phyloP scores from a whole-genome alignment of 1,284 basidiomycete species.

The Moesziomyces antarcticus region DNA sequence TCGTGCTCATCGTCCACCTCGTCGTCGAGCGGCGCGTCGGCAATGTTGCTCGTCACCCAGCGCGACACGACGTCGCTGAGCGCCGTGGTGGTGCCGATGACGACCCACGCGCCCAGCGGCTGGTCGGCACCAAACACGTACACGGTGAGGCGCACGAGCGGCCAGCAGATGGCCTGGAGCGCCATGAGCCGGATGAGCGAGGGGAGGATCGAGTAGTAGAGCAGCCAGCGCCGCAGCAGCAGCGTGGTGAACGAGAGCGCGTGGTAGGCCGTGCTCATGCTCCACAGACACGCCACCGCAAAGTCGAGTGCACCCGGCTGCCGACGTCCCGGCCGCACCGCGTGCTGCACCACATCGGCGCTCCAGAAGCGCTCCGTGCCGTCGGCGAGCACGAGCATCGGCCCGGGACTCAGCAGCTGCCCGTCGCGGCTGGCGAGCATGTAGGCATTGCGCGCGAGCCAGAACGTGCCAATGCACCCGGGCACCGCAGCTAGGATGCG shows the following conservation, averaged over 20 bases:
- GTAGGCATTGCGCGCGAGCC: slow-evolving; percentile 54
- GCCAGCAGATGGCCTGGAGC: slow-evolving; percentile 86
- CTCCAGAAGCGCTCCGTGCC: slow-evolving; percentile 28
- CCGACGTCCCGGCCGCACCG: slow-evolving; percentile 21
- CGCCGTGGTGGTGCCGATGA: slow-evolving; percentile 80
- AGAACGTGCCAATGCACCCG: slow-evolving; percentile 62
- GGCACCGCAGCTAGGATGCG: slow-evolving; percentile 65
- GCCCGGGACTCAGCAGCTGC: slow-evolving; percentile 37
- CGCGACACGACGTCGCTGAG: slow-evolving; percentile 61
- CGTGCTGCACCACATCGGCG: slow-evolving; percentile 2
- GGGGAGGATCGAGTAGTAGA: slow-evolving; percentile 81
- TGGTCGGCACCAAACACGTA: slow-evolving; percentile 75
- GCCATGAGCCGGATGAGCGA: slow-evolving; percentile 84
- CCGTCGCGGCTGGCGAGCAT: slow-evolving; percentile 17
- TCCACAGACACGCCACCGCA: slow-evolving; percentile 59
- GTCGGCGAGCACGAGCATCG: slow-evolving; percentile 17
- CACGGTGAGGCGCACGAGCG: slow-evolving; percentile 81
- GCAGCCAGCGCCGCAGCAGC: slow-evolving; percentile 80
- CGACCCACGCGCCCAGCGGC: slow-evolving; percentile 81
- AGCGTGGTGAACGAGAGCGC: slow-evolving; percentile 82
- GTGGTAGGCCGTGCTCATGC: slow-evolving; percentile 80
- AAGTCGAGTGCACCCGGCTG: slow-evolving; percentile 54
- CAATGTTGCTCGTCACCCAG: slow-evolving; percentile 67
- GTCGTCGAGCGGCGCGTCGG: slow-evolving; percentile 52
- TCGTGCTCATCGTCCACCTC: slow-evolving; percentile 38